Evolutionary conservation across 169 alveolate species (phyloP).

Genomic region (Plasmodium gonderi): DNA sequence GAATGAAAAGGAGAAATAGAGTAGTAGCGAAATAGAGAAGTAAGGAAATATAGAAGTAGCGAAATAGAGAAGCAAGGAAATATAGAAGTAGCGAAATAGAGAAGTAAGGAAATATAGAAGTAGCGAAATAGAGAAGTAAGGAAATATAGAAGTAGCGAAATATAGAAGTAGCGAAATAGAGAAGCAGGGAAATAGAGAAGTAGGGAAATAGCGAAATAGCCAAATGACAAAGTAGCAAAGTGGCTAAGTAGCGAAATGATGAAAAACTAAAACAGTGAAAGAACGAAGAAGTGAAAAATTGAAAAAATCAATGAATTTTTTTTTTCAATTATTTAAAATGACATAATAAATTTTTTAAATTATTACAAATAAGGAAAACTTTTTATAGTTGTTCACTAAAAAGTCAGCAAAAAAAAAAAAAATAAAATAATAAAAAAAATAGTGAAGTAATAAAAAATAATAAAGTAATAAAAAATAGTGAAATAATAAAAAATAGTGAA

Average conservation of each 20-base stretch:
- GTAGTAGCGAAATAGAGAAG: too few relatives aligned
- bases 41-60: background rate
- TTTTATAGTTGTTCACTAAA: background rate
- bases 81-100: background rate
- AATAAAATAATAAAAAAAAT: too few relatives aligned
- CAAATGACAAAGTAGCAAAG: background rate
- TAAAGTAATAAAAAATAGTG: too few relatives aligned
- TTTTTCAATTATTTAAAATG: slow-evolving; percentile 5
- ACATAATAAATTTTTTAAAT: background rate
- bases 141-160: background rate
- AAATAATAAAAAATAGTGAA: background rate
- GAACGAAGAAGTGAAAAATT: too few relatives aligned
- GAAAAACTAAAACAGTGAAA: background rate
- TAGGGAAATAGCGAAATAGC: background rate
- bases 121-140: background rate
- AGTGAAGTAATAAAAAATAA: too few relatives aligned
- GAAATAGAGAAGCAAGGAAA: background rate
- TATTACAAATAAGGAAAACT: background rate
- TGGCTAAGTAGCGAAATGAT: background rate
- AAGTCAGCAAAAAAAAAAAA: background rate
- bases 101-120: background rate
- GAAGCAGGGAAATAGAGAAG: background rate
- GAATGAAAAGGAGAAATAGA: too few relatives aligned
- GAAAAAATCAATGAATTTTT: background rate
- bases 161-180: background rate